Evolutionary conservation across 192 early-diverging fungal species (phyloP), one percentile per base, ranked within the genome.

Genomic region (Backusella liffmaniae): DNA sequence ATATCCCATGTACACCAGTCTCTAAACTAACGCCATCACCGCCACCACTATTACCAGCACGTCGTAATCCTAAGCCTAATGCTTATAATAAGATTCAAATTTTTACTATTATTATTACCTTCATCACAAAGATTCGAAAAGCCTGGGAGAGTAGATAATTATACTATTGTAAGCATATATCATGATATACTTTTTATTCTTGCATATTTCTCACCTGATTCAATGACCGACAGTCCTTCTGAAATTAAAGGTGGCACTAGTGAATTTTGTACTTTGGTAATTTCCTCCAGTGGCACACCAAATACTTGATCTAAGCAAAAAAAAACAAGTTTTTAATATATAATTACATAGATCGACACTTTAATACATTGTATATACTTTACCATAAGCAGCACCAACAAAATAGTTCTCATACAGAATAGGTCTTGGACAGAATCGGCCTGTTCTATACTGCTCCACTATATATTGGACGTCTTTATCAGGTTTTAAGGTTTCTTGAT

Each of bases 361-460:
- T 15, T 49, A 49, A 72, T 21, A 73, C 4, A 21, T 23, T n/a
- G 56, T 18, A 49, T 34, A 29, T 41, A 67, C 16, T n/a, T 71
- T 77, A 88, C 87, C 87, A 67, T 87, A 83, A n/a, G 86, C 90
- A 12, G 90, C 73, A 72, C 90, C 90, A 49, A 87, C 83, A 15
- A 89, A 88, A 73, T 87, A 87, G 46, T 90, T 88, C 29, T 86
- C 82, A 81, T 91, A 94, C 5, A 94, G 78, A 23, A 91, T 89
- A 0, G 91, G 91, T 26, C 85, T 82, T 39, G 92, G 92, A 35
- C 84, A 83, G 72, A 88, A 94, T 34, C 87, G 81, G 4, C 91
- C 92, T 13, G 92, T 94, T 26, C 92, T 87, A 76, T 94, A 91
- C 73, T 91, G 89, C 46, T 94, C 91, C 70, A 94, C 91, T 36